These are phyloP conservation scores for Lindgomyces ingoldianus DNA, from an alignment of 495 filamentous ascomycete species.

Conservation along the genomic window DNA sequence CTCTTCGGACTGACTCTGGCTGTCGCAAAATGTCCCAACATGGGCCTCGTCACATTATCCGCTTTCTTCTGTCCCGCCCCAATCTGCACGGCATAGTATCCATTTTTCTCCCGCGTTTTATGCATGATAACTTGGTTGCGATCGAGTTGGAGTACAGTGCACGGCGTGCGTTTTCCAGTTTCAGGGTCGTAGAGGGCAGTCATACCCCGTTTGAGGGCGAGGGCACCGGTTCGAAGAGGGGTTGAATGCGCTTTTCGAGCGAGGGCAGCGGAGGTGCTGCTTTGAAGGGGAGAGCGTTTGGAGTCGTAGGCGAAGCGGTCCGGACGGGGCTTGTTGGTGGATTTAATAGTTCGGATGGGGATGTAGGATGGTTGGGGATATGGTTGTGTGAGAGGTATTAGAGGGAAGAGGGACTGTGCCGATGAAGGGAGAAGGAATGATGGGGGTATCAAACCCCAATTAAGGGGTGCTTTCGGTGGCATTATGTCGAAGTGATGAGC, in stretches of 20 bases:
- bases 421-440: conserved; percentile 36
- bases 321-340: conserved; percentile 59
- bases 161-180: conserved; percentile 75
- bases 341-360: conserved; percentile 39
- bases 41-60: conserved; percentile 71
- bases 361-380: conserved; percentile 48
- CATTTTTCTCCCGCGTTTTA: conserved; percentile 78
- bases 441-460: conserved; percentile 31
- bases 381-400: conserved; percentile 19
- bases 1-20: conserved; percentile 78
- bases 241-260: conserved; percentile 73
- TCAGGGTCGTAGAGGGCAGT: conserved; percentile 78
- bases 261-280: conserved; percentile 77
- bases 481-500: conserved; percentile 23
- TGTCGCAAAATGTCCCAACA: conserved; percentile 81
- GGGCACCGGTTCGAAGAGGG: conserved; percentile 76
- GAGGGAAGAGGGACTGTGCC: conserved; percentile 21
- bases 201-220: conserved; percentile 93
- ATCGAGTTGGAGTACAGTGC: conserved; percentile 93
- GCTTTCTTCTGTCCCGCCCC: conserved; percentile 76
- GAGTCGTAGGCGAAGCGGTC: conserved; percentile 73
- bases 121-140: conserved; percentile 81
- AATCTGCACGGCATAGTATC: conserved; percentile 90
- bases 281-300: conserved; percentile 66
- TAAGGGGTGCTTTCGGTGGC: conserved; percentile 38